Percentiles rank a stretch among this genome's conserved stretches.
Evolutionary conservation across 2,329 filamentous ascomycete species (phyloP).

Genomic region (Alternaria consortialis): DNA sequence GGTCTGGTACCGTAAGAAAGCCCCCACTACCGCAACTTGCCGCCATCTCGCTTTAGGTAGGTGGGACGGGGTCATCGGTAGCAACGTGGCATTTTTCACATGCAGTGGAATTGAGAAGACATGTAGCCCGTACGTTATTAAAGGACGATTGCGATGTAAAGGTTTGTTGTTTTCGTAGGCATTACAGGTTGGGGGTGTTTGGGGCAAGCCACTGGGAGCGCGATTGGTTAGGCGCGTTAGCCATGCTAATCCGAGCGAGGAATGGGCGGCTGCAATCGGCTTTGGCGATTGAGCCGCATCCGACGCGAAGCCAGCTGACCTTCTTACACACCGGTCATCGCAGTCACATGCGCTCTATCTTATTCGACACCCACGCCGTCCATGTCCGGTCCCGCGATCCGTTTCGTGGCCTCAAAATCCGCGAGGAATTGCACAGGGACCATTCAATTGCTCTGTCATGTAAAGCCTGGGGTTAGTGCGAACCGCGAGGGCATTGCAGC

Average conservation of each 20-base stretch:
- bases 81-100: background rate
- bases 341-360: background rate
- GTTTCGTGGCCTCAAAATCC: conserved; percentile 38
- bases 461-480: conserved; percentile 72
- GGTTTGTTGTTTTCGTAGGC: background rate
- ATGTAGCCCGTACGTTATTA: background rate
- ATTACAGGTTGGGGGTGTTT: background rate
- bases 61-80: conserved; percentile 5
- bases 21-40: conserved; percentile 1
- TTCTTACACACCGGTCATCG: conserved; percentile 4
- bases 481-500: conserved; percentile 68
- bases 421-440: conserved; percentile 15
- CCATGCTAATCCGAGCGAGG: background rate
- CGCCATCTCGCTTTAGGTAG: conserved; percentile 34
- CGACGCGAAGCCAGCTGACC: conserved; percentile 24
- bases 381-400: conserved; percentile 34
- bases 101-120: background rate
- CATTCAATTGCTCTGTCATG: conserved; percentile 70
- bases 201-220: background rate
- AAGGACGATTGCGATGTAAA: background rate
- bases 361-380: background rate
- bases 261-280: conserved; percentile 20
- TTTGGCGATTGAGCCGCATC: conserved; percentile 6
- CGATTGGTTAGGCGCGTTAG: background rate
- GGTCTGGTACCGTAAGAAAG: conserved; percentile 19